Conservation (phyloP, 1,284 basidiomycete genomes). For the Inonotus hispidus region DNA sequence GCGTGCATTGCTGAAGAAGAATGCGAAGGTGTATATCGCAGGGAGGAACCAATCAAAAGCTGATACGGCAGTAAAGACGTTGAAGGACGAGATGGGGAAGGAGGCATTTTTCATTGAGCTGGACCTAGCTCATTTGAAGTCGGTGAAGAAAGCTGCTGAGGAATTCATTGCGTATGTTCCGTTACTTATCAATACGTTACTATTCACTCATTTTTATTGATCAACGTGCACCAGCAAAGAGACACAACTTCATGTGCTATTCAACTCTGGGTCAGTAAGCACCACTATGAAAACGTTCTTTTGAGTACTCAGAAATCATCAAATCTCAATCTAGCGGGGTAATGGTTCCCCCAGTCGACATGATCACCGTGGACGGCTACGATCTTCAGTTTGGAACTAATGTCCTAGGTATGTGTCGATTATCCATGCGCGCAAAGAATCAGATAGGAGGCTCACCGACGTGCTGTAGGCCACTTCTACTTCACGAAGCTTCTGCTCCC, state of each 20-base stretch:
- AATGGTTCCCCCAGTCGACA: conserved; percentile 42
- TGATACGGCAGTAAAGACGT: conserved; percentile 16
- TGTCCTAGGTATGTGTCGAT: background rate
- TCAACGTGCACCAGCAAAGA: conserved; percentile 9
- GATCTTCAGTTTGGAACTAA: conserved; percentile 55
- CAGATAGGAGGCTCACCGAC: background rate
- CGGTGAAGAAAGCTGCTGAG: conserved; percentile 34
- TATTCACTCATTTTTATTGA: background rate
- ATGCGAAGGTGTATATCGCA: conserved; percentile 18
- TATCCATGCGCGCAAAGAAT: background rate
- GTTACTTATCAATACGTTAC: background rate
- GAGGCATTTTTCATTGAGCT: conserved; percentile 41
- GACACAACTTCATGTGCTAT: conserved; percentile 14
- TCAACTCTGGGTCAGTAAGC: conserved; percentile 33
- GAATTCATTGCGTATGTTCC: conserved; percentile 35
- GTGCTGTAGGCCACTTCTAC: conserved; percentile 35
- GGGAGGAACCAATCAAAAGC: conserved; percentile 11
- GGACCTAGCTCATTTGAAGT: conserved; percentile 42
- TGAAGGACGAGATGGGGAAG: conserved; percentile 33
- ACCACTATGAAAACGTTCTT: conserved; percentile 21
- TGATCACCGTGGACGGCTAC: conserved; percentile 47
- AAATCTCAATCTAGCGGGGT: conserved; percentile 41
- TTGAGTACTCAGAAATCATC: background rate
- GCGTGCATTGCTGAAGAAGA: conserved; percentile 7
- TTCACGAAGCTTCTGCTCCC: conserved; percentile 47